These are phyloP conservation scores for Cavenderia fasciculata DNA, from an alignment of 78 protist genomes.

Conservation along the genomic window DNA sequence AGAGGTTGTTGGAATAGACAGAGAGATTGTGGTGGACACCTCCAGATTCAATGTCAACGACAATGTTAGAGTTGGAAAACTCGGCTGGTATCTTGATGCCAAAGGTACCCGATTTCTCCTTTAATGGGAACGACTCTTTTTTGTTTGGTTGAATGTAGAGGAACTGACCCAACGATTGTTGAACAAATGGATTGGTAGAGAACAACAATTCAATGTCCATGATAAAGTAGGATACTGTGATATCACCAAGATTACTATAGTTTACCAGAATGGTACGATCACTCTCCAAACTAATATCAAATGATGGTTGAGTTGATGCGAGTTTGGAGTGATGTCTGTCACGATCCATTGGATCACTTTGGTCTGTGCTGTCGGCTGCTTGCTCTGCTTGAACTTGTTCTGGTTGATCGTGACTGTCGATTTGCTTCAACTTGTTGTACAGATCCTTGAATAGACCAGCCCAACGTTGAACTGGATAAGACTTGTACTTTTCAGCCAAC, in stretches of 20 bases:
- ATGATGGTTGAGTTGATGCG: slow-evolving; percentile 48
- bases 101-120: slow-evolving; percentile 9
- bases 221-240: slow-evolving; percentile 42
- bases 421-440: slow-evolving; percentile 42
- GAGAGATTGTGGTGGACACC: slow-evolving; percentile 36
- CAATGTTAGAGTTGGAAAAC: slow-evolving; percentile 42
- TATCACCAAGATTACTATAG: slow-evolving; percentile 37
- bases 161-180: slow-evolving; percentile 76
- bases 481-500: slow-evolving; percentile 51
- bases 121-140: slow-evolving; percentile 46
- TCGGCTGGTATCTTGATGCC: slow-evolving; percentile 43
- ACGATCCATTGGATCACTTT: slow-evolving; percentile 29
- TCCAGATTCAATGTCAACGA: slow-evolving; percentile 24
- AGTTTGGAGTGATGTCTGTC: slow-evolving; percentile 57
- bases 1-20: slow-evolving; percentile 46
- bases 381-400: slow-evolving; percentile 15
- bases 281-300: slow-evolving; percentile 28
- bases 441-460: slow-evolving; percentile 43
- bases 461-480: slow-evolving; percentile 74
- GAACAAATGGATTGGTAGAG: slow-evolving; percentile 76
- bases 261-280: slow-evolving; percentile 41
- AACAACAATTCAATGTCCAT: slow-evolving; percentile 77
- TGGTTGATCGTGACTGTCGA: neutral
- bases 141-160: slow-evolving; percentile 63
- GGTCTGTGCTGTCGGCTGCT: slow-evolving; percentile 7